These are phyloP conservation scores for Kodamaea alishanica DNA, from an alignment of 1,139 yeast genomes.

Conservation along the genomic window DNA sequence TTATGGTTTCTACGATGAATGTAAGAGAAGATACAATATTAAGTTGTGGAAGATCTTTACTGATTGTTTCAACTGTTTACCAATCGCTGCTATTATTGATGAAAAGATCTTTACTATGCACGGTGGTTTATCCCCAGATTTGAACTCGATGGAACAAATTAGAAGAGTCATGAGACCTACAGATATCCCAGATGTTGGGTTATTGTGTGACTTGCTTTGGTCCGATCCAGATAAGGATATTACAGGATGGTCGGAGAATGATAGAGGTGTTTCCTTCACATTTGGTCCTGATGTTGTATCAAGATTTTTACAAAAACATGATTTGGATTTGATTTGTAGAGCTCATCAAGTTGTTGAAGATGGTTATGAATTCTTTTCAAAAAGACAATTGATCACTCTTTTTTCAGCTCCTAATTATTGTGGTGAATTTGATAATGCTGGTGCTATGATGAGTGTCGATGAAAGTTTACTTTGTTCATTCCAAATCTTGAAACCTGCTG, in stretches of 20 bases:
- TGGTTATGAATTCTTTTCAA: conserved; percentile 95
- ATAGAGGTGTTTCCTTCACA: conserved; percentile 95
- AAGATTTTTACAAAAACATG: conserved; percentile 90
- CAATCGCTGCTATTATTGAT: conserved; percentile 96
- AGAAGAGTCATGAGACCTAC: conserved; percentile 99
- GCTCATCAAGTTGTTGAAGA: conserved; percentile 99
- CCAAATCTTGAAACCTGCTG: conserved; percentile 97
- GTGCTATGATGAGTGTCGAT: conserved; percentile 99
- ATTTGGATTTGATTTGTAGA: conserved; percentile 94
- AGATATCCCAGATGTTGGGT: conserved; percentile 95
- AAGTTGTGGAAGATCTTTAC: conserved; percentile 98
- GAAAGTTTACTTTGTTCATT: conserved; percentile 93
- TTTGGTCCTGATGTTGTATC: conserved; percentile 97
- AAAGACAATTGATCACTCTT: conserved; percentile 90
- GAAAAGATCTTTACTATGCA: conserved; percentile 98
- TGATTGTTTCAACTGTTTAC: conserved; percentile 96
- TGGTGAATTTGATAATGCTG: conserved; percentile 98
- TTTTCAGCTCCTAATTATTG: conserved; percentile 97
- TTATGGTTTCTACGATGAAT: conserved; percentile 96
- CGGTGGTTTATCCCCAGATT: conserved; percentile 96
- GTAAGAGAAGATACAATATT: conserved; percentile 94
- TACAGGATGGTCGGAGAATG: conserved; percentile 97
- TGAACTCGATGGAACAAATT: conserved; percentile 96
- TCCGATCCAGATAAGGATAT: conserved; percentile 97
- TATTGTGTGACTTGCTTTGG: conserved; percentile 94